A percentile compares a stretch with the other conserved stretches of the same genome.
Conservation (phyloP, 352 stramenopile species). For the Globisporangium paroecandrum region DNA sequence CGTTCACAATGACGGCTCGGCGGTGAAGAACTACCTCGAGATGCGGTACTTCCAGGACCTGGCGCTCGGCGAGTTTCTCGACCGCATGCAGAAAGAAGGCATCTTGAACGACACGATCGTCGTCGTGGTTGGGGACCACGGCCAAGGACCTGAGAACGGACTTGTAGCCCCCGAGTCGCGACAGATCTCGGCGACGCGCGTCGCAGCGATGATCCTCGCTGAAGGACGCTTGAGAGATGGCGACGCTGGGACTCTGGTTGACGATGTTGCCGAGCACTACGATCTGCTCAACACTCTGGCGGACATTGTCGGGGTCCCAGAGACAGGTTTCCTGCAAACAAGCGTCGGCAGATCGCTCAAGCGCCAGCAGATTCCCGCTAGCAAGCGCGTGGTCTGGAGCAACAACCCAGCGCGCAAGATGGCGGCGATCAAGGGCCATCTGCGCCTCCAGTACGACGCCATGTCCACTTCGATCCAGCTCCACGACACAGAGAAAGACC, state of each 20-base stretch:
- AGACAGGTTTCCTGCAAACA: constrained; percentile 31
- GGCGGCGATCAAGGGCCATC: constrained; percentile 32
- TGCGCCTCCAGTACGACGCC: constrained; percentile 42
- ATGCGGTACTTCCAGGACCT: constrained; percentile 51
- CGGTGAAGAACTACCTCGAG: constrained; percentile 35
- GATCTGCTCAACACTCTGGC: constrained; percentile 40
- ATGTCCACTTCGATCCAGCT: constrained; percentile 32
- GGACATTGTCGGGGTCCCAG: constrained; percentile 35
- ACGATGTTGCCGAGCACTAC: constrained; percentile 35
- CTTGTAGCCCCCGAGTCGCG: constrained; percentile 26
- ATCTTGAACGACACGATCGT: constrained; percentile 56
- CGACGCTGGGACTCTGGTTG: constrained; percentile 23
- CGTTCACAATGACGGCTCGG: not conserved
- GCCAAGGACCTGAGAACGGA: constrained; percentile 37
- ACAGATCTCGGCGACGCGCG: constrained; percentile 27
- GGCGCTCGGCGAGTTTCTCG: constrained; percentile 46
- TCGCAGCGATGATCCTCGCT: constrained; percentile 31
- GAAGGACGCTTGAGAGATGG: constrained; percentile 28
- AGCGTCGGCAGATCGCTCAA: constrained; percentile 43
- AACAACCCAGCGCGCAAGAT: constrained; percentile 55
- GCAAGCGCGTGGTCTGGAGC: constrained; percentile 38
- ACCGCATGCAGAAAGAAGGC: constrained; percentile 36
- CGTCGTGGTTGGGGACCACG: constrained; percentile 51
- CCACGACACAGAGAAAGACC: constrained; percentile 36
- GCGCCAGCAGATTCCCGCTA: constrained; percentile 25